phyloP scores from a whole-genome alignment of 148 eudicot species.

The Rhododendron griersonianum region DNA sequence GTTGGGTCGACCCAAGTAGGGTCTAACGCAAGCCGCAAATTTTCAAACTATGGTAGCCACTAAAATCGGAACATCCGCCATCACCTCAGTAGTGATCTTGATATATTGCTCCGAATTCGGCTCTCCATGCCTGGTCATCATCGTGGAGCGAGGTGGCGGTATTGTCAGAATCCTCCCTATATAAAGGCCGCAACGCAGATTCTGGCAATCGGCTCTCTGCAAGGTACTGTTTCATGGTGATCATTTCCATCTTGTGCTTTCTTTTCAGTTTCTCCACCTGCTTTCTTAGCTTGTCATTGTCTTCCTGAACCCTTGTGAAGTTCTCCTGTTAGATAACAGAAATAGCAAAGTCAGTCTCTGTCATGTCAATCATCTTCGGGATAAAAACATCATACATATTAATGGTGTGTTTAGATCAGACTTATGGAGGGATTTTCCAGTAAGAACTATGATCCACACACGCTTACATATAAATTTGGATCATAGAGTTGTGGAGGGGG shows the following conservation, averaged over 20 bases:
- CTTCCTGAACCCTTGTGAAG: conserved; percentile 45
- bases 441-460: too few relatives aligned
- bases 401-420: background rate
- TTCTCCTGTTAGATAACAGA: conserved; percentile 47
- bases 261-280: conserved; percentile 70
- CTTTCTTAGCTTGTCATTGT: conserved; percentile 44
- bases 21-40: background rate
- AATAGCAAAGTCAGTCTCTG: background rate
- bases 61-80: background rate
- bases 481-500: background rate
- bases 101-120: conserved; percentile 88
- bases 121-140: conserved; percentile 84
- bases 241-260: conserved; percentile 97
- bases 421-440: background rate
- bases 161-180: conserved; percentile 51
- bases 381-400: background rate
- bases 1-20: conserved; percentile 21
- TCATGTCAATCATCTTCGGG: background rate
- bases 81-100: conserved; percentile 48
- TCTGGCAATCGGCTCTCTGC: conserved; percentile 89
- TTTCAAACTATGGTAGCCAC: background rate
- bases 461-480: background rate
- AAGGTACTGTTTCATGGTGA: conserved; percentile 88
- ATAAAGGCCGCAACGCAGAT: conserved; percentile 61
- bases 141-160: conserved; percentile 18